Conservation (phyloP, 148 eudicot genomes). For the Chenopodium suecicum region DNA sequence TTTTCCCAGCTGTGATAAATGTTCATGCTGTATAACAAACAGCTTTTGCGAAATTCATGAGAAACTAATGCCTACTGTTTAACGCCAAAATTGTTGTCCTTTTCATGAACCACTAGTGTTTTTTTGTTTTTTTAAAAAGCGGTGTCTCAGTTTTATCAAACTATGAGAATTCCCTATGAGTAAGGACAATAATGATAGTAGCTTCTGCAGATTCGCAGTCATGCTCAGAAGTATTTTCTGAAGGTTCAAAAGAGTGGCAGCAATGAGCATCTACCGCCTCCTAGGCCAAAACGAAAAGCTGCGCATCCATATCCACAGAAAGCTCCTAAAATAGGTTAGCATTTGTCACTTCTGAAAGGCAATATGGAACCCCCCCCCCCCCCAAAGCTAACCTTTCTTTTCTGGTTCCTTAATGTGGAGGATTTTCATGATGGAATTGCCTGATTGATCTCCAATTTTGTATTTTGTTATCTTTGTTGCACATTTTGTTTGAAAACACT, state of each 20-base stretch:
- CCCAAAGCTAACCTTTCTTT: neutral
- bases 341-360: neutral
- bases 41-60: neutral
- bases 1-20: neutral
- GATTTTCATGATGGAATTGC: neutral
- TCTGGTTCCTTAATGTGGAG: neutral
- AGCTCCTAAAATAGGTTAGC: slow-evolving; percentile 78
- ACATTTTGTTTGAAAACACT: neutral
- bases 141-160: neutral
- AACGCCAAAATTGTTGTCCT: neutral
- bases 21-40: neutral
- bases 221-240: slow-evolving; percentile 95
- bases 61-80: neutral
- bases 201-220: slow-evolving; percentile 90
- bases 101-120: neutral
- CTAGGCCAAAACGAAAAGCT: slow-evolving; percentile 96
- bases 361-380: neutral
- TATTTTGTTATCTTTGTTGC: neutral
- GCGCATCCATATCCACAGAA: slow-evolving; percentile 97
- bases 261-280: slow-evolving; percentile 95
- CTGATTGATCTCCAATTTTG: neutral
- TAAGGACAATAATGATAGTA: slow-evolving; percentile 8
- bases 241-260: slow-evolving; percentile 94
- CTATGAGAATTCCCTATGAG: neutral
- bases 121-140: too few species aligned